Conservation (phyloP, 345 rosid genomes). For the Aurinia saxatilis region DNA sequence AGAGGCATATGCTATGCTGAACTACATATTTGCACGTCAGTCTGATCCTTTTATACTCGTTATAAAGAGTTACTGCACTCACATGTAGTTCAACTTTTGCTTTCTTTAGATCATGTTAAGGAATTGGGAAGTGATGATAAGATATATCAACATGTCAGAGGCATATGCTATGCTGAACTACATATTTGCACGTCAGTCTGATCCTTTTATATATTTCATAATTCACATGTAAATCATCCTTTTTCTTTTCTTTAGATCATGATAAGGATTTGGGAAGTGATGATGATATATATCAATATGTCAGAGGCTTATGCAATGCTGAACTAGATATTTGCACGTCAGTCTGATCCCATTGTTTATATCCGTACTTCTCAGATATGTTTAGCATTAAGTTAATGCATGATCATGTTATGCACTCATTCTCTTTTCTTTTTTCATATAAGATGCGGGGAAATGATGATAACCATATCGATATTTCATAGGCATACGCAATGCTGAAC, state of each 20-base stretch:
- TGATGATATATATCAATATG: conserved; percentile 20
- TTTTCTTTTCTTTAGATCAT: too few species aligned
- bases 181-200: not conserved
- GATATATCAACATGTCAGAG: too few species aligned
- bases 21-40: not conserved
- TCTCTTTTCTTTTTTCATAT: not conserved
- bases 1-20: not conserved
- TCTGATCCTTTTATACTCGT: too few species aligned
- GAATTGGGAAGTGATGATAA: too few species aligned
- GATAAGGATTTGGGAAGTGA: conserved; percentile 50
- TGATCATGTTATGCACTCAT: not conserved
- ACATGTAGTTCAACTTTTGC: too few species aligned
- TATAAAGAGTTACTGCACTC: too few species aligned
- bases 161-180: not conserved
- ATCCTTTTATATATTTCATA: too few species aligned
- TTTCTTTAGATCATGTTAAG: too few species aligned
- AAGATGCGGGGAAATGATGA: conserved; percentile 38
- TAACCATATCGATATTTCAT: conserved; percentile 12
- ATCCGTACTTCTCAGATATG: not conserved
- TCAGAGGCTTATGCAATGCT: conserved; percentile 36
- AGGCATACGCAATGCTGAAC: conserved; percentile 39
- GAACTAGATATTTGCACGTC: conserved; percentile 47
- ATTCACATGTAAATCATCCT: too few species aligned
- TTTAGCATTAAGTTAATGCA: not conserved
- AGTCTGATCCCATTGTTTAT: conserved; percentile 41